Percentiles rank a stretch among this genome's conserved stretches.
phyloP scores from a whole-genome alignment of 1,284 basidiomycete species.

The Sporisorium sorghi region DNA sequence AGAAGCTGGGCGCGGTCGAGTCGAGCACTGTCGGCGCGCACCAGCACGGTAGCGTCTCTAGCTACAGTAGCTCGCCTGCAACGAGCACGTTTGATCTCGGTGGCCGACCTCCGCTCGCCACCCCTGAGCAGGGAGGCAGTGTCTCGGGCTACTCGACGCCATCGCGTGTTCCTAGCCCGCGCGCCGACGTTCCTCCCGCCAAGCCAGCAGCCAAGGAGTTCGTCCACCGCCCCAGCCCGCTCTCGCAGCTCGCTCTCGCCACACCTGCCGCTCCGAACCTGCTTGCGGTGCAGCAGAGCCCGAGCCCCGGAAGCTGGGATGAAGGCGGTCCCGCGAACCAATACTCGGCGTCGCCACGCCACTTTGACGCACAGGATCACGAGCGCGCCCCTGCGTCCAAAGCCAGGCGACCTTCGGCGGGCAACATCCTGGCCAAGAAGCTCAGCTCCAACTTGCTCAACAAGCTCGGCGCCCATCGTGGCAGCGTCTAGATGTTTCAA shows the following conservation, averaged over 20 bases:
- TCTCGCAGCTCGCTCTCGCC: constrained; percentile 34
- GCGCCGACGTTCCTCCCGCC: constrained; percentile 11
- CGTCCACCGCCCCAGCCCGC: constrained; percentile 33
- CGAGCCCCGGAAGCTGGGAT: background rate
- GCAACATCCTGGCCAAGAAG: constrained; percentile 35
- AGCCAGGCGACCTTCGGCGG: constrained; percentile 28
- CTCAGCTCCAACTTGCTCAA: constrained; percentile 38
- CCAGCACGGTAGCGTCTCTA: constrained; percentile 3
- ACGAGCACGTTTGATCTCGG: constrained; percentile 7
- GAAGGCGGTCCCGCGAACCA: background rate
- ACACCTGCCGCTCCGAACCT: constrained; percentile 9
- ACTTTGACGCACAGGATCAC: background rate
- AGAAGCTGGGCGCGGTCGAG: constrained; percentile 10
- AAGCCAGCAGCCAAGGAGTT: constrained; percentile 34
- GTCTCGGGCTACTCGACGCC: constrained; percentile 35
- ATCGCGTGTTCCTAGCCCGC: constrained; percentile 26
- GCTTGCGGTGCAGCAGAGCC: background rate
- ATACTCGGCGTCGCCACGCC: background rate
- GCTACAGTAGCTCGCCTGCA: constrained; percentile 17
- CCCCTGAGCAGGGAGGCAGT: constrained; percentile 9
- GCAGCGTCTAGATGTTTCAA: constrained; percentile 27
- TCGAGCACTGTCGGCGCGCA: background rate
- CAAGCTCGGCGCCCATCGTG: constrained; percentile 36
- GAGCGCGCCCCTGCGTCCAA: constrained; percentile 1
- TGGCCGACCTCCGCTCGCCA: constrained; percentile 16